Percentiles rank a stretch among this genome's conserved stretches.
phyloP scores from a whole-genome alignment of 352 stramenopile genomes.

The Globisporangium heterothallicum region DNA sequence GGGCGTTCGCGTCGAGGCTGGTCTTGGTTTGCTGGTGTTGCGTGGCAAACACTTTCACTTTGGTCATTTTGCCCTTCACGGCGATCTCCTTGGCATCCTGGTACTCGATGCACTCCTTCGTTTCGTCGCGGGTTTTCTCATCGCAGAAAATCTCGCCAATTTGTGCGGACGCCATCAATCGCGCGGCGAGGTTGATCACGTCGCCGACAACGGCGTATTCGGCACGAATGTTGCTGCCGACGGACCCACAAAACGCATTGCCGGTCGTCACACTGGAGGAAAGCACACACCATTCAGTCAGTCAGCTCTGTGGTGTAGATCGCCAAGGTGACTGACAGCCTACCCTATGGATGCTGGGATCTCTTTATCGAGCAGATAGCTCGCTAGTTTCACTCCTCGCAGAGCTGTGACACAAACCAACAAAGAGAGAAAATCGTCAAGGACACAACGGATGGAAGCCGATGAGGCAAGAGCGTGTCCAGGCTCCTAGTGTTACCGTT shows the following conservation, averaged over 20 bases:
- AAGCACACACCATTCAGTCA: constrained; percentile 1
- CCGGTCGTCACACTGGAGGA: constrained; percentile 53
- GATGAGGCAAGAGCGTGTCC: too few relatives aligned
- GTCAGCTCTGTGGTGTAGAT: neutral
- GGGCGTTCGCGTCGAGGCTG: constrained; percentile 25
- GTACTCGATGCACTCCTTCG: constrained; percentile 52
- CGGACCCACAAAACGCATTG: constrained; percentile 66
- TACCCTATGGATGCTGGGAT: constrained; percentile 67
- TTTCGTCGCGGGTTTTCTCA: constrained; percentile 51
- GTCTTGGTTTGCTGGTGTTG: constrained; percentile 25
- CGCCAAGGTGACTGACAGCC: neutral
- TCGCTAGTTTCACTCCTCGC: constrained; percentile 61
- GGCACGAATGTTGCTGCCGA: constrained; percentile 58
- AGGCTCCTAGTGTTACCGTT: too few relatives aligned
- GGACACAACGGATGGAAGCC: too few relatives aligned
- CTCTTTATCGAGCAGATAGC: constrained; percentile 57
- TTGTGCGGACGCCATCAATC: constrained; percentile 62
- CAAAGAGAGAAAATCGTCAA: too few relatives aligned
- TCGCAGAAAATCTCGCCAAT: constrained; percentile 73
- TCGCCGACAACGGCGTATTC: constrained; percentile 84
- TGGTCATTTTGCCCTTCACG: constrained; percentile 58
- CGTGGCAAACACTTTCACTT: constrained; percentile 45
- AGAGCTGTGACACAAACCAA: constrained; percentile 23
- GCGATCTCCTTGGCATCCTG: constrained; percentile 32
- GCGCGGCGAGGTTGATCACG: constrained; percentile 76